A percentile compares a stretch with the other conserved stretches of the same genome.
Evolutionary conservation across 116 monocot genomes (phyloP).

Genomic region (Zostera marina): DNA sequence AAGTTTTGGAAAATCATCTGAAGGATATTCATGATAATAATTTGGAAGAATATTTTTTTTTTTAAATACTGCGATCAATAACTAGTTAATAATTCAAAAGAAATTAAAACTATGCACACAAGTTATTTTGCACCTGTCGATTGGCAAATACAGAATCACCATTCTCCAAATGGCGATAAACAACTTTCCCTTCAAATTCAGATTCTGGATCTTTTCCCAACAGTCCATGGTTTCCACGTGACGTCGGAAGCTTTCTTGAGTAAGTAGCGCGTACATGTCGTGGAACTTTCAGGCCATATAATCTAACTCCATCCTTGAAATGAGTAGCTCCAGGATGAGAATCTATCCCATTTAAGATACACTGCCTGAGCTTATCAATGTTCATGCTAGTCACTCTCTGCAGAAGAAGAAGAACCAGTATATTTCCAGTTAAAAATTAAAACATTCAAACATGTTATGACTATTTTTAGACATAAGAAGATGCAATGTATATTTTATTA

Average conservation of each 20-base stretch:
- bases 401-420: constrained; percentile 2
- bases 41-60: too few relatives aligned
- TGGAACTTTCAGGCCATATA: constrained; percentile 28
- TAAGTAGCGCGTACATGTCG: constrained; percentile 34
- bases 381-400: constrained; percentile 98
- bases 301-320: constrained; percentile 51
- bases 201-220: constrained; percentile 46
- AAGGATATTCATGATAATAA: too few relatives aligned
- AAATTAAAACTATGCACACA: background rate
- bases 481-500: too few relatives aligned
- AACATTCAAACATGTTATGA: background rate
- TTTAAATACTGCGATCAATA: background rate
- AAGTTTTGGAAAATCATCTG: too few relatives aligned
- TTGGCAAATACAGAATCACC: constrained; percentile 91
- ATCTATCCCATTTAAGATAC: constrained; percentile 63
- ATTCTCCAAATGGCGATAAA: constrained; percentile 67
- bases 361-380: constrained; percentile 39
- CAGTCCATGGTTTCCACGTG: constrained; percentile 24
- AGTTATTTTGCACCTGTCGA: constrained; percentile 55
- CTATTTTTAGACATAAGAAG: too few relatives aligned
- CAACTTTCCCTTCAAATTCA: constrained; percentile 75
- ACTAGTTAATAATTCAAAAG: background rate
- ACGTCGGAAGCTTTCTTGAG: constrained; percentile 57
- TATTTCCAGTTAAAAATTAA: background rate
- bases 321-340: constrained; percentile 81